Evolutionary conservation across 345 rosid genomes (phyloP).

Genomic region (Syzygium grande): DNA sequence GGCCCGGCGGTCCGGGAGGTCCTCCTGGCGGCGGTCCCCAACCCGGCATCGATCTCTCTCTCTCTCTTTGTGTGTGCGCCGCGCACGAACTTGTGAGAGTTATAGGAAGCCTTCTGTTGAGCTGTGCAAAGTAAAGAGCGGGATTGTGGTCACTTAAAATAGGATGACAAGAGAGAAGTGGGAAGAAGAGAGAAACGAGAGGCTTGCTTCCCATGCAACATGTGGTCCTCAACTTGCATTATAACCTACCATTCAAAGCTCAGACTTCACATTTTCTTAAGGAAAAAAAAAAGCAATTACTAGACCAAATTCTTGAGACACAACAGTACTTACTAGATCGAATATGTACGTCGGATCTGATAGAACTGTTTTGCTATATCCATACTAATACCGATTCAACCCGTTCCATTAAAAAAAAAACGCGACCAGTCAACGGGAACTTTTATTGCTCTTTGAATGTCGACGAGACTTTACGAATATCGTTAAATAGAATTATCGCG

Average conservation of each 20-base stretch:
- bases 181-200: background rate
- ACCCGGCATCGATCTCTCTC: too few relatives aligned
- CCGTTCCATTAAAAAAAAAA: too few relatives aligned
- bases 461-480: accelerated
- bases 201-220: background rate
- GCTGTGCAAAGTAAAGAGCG: background rate
- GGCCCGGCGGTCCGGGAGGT: too few relatives aligned
- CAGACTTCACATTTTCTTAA: background rate
- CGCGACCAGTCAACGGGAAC: too few relatives aligned
- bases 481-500: background rate
- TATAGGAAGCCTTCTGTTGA: background rate
- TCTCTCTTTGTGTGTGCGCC: background rate
- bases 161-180: background rate
- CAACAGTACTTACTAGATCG: background rate
- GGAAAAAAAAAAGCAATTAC: background rate
- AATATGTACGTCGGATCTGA: background rate
- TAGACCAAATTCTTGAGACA: background rate
- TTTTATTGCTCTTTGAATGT: background rate
- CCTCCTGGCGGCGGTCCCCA: too few relatives aligned
- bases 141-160: background rate
- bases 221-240: background rate
- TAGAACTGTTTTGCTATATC: too few relatives aligned
- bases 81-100: background rate
- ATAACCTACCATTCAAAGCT: background rate
- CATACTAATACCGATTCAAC: too few relatives aligned